Evolutionary conservation across 2,329 filamentous ascomycete species (phyloP).

Genomic region (Fusarium zealandicum): DNA sequence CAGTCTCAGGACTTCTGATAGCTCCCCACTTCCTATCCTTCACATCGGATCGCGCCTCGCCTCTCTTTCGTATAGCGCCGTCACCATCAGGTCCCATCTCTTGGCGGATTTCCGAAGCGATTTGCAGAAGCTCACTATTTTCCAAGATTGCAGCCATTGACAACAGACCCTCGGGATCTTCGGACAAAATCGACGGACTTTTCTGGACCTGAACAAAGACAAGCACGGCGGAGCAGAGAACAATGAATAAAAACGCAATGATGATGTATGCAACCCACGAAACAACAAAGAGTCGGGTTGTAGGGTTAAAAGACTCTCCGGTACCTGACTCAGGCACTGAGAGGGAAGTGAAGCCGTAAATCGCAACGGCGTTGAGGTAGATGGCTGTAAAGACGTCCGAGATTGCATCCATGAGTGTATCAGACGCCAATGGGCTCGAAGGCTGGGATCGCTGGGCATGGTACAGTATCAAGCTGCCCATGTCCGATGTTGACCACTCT

Average conservation of each 20-base stretch:
- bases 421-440: neutral
- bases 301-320: slow-evolving; percentile 1
- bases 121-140: slow-evolving; percentile 8
- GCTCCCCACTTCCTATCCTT: slow-evolving; percentile 12
- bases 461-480: slow-evolving; percentile 16
- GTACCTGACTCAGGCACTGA: neutral
- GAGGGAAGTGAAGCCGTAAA: slow-evolving; percentile 8
- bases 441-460: slow-evolving; percentile 5
- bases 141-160: slow-evolving; percentile 15
- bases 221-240: neutral
- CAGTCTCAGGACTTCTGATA: neutral
- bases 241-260: slow-evolving; percentile 8
- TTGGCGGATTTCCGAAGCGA: slow-evolving; percentile 4
- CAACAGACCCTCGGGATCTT: slow-evolving; percentile 16
- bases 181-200: slow-evolving; percentile 10
- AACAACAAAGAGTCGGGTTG: slow-evolving; percentile 16
- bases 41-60: slow-evolving; percentile 2
- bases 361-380: slow-evolving; percentile 6
- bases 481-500: slow-evolving; percentile 12
- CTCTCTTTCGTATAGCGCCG: slow-evolving; percentile 1
- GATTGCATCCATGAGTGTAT: slow-evolving; percentile 5
- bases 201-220: slow-evolving; percentile 1
- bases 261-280: slow-evolving; percentile 15
- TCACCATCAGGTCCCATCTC: neutral
- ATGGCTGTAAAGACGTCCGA: slow-evolving; percentile 11